A percentile compares a stretch with the other conserved stretches of the same genome.
phyloP scores from a whole-genome alignment of 2,329 filamentous ascomycete genomes.

The Endoconidiophora laricicola region DNA sequence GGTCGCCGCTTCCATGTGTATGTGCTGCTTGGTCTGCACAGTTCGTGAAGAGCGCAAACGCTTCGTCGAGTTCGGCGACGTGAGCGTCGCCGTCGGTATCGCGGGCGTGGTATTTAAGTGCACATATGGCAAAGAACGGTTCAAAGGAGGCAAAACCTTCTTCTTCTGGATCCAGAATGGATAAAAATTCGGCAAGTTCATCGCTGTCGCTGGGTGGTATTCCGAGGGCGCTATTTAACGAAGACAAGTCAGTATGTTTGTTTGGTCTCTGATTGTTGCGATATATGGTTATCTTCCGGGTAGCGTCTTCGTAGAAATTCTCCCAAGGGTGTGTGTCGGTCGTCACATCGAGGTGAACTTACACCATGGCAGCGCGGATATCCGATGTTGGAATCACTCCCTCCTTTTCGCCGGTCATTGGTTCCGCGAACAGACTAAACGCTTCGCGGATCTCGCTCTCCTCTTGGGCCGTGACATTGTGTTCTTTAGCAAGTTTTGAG shows the following conservation, averaged over 20 bases:
- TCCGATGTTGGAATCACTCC: slow-evolving; percentile 52
- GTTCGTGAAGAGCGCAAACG: slow-evolving; percentile 65
- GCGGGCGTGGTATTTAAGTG: slow-evolving; percentile 59
- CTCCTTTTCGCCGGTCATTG: slow-evolving; percentile 54
- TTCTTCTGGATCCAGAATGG: slow-evolving; percentile 65
- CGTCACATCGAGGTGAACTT: slow-evolving; percentile 19
- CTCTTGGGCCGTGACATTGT: slow-evolving; percentile 69
- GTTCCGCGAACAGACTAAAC: slow-evolving; percentile 64
- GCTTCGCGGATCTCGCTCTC: slow-evolving; percentile 85
- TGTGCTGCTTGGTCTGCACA: slow-evolving; percentile 15
- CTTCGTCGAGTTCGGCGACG: slow-evolving; percentile 57
- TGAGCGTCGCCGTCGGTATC: slow-evolving; percentile 37
- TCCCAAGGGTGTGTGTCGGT: not conserved
- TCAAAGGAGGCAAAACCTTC: slow-evolving; percentile 65
- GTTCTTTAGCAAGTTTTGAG: slow-evolving; percentile 83
- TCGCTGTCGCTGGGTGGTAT: slow-evolving; percentile 44
- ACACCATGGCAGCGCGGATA: slow-evolving; percentile 59
- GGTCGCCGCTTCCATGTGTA: slow-evolving; percentile 19
- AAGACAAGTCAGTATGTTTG: not conserved
- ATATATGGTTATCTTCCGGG: too few species aligned
- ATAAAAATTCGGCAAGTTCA: slow-evolving; percentile 62
- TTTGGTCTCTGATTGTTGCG: not conserved
- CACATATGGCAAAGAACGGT: slow-evolving; percentile 74
- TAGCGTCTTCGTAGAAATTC: too few species aligned
- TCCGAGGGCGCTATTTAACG: slow-evolving; percentile 52